Conservation (phyloP, 331 rosid genomes). For the Malus hybrid region DNA sequence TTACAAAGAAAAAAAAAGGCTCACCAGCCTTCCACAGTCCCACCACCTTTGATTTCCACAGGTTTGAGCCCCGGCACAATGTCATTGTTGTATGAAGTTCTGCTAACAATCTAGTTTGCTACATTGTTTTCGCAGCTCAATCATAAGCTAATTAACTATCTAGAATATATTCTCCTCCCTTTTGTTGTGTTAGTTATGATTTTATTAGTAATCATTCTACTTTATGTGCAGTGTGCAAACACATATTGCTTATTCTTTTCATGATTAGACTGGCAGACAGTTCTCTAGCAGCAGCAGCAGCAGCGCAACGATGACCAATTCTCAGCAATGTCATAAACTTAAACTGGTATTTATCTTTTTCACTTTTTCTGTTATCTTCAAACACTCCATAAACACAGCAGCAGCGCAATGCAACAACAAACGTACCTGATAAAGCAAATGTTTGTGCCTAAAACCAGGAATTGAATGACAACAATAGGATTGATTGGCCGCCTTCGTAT, state of each 20-base stretch:
- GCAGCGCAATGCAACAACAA: not conserved
- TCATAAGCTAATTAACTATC: not conserved
- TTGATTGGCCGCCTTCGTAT: not conserved
- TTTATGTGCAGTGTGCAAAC: not conserved
- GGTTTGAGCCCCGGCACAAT: not conserved
- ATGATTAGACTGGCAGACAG: not conserved
- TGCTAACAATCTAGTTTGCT: not conserved
- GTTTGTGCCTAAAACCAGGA: not conserved
- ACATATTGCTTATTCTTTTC: not conserved
- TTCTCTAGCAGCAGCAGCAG: not conserved
- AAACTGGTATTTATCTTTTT: not conserved
- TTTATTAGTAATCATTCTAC: not conserved
- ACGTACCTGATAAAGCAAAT: not conserved
- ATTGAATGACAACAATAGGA: not conserved
- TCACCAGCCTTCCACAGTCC: not conserved
- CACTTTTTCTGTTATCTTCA: not conserved
- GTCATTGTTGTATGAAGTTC: not conserved
- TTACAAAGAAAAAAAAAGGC: not conserved
- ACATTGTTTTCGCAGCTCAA: not conserved
- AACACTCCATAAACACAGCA: not conserved
- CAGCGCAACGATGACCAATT: not conserved
- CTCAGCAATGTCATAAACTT: not conserved
- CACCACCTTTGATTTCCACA: not conserved
- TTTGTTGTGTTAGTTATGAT: not conserved
- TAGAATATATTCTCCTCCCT: not conserved